Conservation (phyloP, 306 rosid species). For the Rosa persica region DNA sequence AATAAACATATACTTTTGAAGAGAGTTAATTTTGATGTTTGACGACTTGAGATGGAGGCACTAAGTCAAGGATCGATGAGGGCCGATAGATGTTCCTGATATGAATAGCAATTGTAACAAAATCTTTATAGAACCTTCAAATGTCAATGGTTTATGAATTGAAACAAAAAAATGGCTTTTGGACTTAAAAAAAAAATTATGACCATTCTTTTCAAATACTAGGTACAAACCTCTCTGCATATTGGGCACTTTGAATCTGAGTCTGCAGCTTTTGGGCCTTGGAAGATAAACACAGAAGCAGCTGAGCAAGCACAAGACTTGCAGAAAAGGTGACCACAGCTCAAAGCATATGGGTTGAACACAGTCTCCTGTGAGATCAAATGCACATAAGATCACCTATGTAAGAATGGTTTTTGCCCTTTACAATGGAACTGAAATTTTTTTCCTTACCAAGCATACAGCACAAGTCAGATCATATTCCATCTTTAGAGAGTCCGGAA, state of each 20-base stretch:
- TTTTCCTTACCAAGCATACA: slow-evolving; percentile 77
- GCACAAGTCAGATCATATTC: slow-evolving; percentile 82
- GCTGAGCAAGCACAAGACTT: slow-evolving; percentile 92
- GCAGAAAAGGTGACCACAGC: slow-evolving; percentile 91
- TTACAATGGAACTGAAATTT: slow-evolving; percentile 11
- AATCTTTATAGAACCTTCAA: not conserved
- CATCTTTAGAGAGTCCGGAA: slow-evolving; percentile 65
- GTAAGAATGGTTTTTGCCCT: slow-evolving; percentile 3
- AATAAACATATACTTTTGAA: not conserved
- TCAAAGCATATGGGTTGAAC: slow-evolving; percentile 82
- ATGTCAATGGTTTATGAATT: not conserved
- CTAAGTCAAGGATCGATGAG: not conserved
- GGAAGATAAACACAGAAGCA: slow-evolving; percentile 71
- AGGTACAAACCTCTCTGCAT: slow-evolving; percentile 86
- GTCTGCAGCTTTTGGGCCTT: slow-evolving; percentile 72
- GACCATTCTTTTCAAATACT: not conserved
- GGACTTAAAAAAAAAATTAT: not conserved
- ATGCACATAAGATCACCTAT: slow-evolving; percentile 14
- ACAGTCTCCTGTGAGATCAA: slow-evolving; percentile 56
- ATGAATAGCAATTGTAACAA: not conserved
- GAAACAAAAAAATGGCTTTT: not conserved
- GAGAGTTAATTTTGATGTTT: not conserved
- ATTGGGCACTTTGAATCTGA: slow-evolving; percentile 68
- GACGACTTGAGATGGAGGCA: not conserved
- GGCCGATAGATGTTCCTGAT: not conserved